Base-by-base conservation (phyloP, 2,329 filamentous ascomycete species). In the Fusarium anguioides region DNA sequence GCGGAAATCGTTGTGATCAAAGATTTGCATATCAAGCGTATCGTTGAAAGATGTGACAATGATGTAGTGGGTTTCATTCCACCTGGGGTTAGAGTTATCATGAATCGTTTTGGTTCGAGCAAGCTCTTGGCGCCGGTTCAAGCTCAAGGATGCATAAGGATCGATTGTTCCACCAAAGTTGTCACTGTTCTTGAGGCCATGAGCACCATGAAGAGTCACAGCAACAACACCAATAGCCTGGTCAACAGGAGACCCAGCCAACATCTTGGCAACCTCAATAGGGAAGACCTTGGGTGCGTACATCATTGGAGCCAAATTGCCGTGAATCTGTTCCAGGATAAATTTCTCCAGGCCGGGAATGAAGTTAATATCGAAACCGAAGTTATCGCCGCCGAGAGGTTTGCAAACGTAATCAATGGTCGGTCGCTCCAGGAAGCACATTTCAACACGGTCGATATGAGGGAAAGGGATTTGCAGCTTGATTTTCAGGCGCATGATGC, bases 311-410 rank as follows among this genome's bases (percentile, higher is more conserved):
- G 89, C 91, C 47, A 99, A 82, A 75, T 95, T 97, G 66, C 91
- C 92, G 78, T 99, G 96, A 51, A 99, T 97, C 81, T 97, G 93
- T 72, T 99, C 96, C 76, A 92, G 89, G 73, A 99, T 99, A 79
- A 99, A 99, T 56, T 79, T 87, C 78, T 98, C 94, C 23, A 99
- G 86, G 71, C 95, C 95, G 18, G 96, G 96, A 70, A 99, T 96
- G 80, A 99, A 97, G 81, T 97, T 98, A 84, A 99, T 98, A 75
- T 99, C 96, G 76, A 99, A 97, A 36, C 96, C 96, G 68, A 99
- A 93, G 4, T 87, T 94, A 63, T 99, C 96, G 62, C 96, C 96
- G 71, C 96, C 96, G 15, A 99, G 87, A 4, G 96, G 96, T 79
- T 99, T 99, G 85, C 96, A 97, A 58, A 97, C 94, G 75, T 98